Base-by-base conservation (phyloP, 140 eudicot genomes). In the Senecio squalidus region DNA sequence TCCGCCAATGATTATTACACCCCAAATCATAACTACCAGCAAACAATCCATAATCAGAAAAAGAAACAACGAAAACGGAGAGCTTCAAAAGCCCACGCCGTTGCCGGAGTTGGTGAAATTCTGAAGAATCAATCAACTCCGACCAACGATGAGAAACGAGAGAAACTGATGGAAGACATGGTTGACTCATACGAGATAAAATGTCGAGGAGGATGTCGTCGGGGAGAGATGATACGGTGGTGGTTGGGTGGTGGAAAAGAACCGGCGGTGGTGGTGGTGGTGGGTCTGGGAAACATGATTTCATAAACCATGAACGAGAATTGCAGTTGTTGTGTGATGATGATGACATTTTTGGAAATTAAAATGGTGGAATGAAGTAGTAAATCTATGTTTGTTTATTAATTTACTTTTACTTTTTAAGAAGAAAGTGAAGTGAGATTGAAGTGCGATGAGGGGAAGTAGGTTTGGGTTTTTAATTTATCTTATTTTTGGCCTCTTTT, bases 251-350 rank as follows among this genome's bases (percentile, higher is more conserved):
- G 61, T 10, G 80, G 78, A 2, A 71, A 74, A 30, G 30, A 62
- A 16, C 20, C 47, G 36, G n/a, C 67, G 65, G 47, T 8, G 72
- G 57, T 36, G 43, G 13, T 26, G 78, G 63, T 62, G 68, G 40
- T 60, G 84, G 65, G 55, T 85, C 76, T 21, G 95, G 95, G 88
- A 78, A 80, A 45, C 97, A 90, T 15, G 94, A 78, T 70, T 83
- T 89, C 75, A 72, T 76, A 1, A 89, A 73, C 83, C 95, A 81
- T 59, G 95, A 81, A 53, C 97, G 88, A 27, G 95, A 78, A 71
- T 69, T 77, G 76, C 95, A 85, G 58, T 57, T 75, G 11, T 36
- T 36, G 43, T 36, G n/a, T 36, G 43, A 36, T 36, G 43, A 36
- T 36, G 43, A 36, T 9, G 43, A 36, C 43, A 36, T 36, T 36